These are phyloP conservation scores for Scedosporium apiospermum DNA, from an alignment of 2,329 filamentous ascomycete species.

Conservation along the genomic window DNA sequence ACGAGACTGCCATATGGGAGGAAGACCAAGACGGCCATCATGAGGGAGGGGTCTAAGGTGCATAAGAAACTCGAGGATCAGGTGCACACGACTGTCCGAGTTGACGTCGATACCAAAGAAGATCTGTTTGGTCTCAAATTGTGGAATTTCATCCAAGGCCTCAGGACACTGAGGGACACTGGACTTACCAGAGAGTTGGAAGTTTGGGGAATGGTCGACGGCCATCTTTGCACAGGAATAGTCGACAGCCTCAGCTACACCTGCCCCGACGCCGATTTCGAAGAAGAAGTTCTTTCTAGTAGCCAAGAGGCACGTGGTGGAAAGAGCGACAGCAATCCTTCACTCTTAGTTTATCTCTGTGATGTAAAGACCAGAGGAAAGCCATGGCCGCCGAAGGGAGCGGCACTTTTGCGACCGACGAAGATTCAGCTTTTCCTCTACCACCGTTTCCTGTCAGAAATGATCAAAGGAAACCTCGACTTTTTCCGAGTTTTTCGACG, in stretches of 20 bases:
- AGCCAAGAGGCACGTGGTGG: conserved; percentile 14
- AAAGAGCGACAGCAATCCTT: not conserved
- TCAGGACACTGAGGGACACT: conserved; percentile 61
- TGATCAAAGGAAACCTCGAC: conserved; percentile 63
- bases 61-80: conserved; percentile 81
- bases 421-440: conserved; percentile 87
- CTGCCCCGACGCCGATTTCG: conserved; percentile 64
- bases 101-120: conserved; percentile 65
- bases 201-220: conserved; percentile 77
- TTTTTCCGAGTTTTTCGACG: conserved; percentile 60
- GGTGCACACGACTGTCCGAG: conserved; percentile 65
- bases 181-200: conserved; percentile 69
- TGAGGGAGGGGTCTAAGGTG: conserved; percentile 72
- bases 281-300: conserved; percentile 40
- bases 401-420: conserved; percentile 63
- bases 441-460: conserved; percentile 68
- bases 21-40: conserved; percentile 67
- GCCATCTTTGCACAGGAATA: conserved; percentile 75
- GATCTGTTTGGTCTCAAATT: conserved; percentile 74
- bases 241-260: conserved; percentile 78
- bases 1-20: conserved; percentile 61
- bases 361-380: conserved; percentile 80
- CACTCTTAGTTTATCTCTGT: conserved; percentile 55
- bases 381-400: conserved; percentile 52
- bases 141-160: conserved; percentile 85